Evolutionary conservation across 331 rosid genomes (phyloP).

Genomic region (Malus hybrid): DNA sequence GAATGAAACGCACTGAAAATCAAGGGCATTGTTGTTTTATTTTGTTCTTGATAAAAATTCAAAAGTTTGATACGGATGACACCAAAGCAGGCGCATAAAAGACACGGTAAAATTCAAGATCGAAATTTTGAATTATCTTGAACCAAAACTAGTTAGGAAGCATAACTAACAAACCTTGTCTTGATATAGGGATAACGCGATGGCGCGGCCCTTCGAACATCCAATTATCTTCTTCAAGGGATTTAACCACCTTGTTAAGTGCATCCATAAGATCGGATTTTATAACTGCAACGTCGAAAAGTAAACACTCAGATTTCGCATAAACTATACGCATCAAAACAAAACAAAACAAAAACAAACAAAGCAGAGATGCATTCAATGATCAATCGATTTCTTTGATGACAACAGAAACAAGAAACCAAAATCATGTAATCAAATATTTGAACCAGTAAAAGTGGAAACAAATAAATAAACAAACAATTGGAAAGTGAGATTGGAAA

Average conservation of each 20-base stretch:
- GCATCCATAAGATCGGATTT: constrained; percentile 74
- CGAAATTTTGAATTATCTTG: neutral
- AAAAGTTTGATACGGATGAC: neutral
- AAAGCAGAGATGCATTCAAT: too few relatives aligned
- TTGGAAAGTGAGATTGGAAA: too few relatives aligned
- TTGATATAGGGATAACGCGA: constrained; percentile 64
- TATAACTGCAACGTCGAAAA: constrained; percentile 43
- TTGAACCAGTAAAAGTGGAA: too few relatives aligned
- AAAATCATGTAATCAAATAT: neutral
- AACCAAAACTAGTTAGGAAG: neutral
- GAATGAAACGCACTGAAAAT: neutral
- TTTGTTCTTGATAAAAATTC: neutral
- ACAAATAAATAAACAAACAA: too few relatives aligned
- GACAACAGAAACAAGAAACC: neutral
- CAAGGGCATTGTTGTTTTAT: neutral
- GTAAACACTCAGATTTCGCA: neutral
- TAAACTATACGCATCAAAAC: neutral
- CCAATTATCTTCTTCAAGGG: constrained; percentile 85
- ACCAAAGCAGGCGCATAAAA: neutral
- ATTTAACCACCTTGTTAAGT: constrained; percentile 84
- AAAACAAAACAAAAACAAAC: neutral
- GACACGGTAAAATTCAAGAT: neutral
- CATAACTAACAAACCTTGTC: constrained; percentile 32
- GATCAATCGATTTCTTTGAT: too few relatives aligned
- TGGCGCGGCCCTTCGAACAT: constrained; percentile 95